Evolutionary conservation across 2,329 filamentous ascomycete species (phyloP).

Genomic region (Fusarium sacchari): DNA sequence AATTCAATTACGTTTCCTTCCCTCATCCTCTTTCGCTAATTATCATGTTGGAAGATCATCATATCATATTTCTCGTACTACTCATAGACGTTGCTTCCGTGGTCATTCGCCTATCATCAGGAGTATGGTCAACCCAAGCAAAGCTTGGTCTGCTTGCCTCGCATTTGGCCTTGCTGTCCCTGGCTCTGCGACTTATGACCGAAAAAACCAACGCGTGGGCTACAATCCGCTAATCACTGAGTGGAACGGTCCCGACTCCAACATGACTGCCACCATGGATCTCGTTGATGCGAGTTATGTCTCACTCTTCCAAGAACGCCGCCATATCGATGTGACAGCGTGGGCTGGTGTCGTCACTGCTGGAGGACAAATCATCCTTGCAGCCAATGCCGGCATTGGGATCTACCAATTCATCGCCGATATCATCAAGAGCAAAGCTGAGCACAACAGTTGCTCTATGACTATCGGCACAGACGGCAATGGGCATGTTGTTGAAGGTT

Average conservation of each 20-base stretch:
- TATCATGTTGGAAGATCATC: background rate
- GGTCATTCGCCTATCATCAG: background rate
- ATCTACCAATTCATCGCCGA: background rate
- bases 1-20: background rate
- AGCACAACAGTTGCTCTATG: background rate
- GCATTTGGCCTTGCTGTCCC: background rate
- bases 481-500: background rate
- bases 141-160: background rate
- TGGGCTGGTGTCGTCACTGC: background rate
- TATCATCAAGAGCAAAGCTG: background rate
- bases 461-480: background rate
- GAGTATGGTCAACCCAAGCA: background rate
- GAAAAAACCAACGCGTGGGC: background rate
- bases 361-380: background rate
- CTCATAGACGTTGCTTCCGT: accelerated
- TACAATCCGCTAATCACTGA: background rate
- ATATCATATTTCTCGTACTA: background rate
- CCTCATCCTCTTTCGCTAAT: accelerated
- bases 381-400: background rate
- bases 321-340: background rate
- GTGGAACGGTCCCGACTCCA: background rate
- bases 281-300: background rate
- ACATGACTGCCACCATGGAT: background rate
- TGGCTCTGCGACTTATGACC: background rate
- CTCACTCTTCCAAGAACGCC: background rate